Base-by-base conservation (phyloP, 805 yeast species). In the Babjeviella inositovora region DNA sequence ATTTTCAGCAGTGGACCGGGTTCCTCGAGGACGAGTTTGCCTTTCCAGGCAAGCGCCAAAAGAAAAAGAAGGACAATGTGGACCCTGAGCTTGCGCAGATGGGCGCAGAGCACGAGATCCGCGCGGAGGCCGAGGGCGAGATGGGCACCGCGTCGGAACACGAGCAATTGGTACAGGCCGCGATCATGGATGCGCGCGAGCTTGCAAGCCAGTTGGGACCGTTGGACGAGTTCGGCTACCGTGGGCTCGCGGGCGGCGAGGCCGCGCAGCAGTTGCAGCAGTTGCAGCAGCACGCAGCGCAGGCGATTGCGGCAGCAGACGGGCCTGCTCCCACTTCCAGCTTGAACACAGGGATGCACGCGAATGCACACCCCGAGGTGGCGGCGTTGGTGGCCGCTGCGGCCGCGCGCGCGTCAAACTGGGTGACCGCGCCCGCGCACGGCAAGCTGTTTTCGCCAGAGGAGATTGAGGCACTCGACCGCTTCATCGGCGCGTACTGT, bases 391-490 rank as follows among this genome's bases (percentile, higher is more conserved):
- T 54, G 15, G 54, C 48, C 6, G 50, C 45, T 15, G 66, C 68
- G 3, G 63, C 59, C 5, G 41, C 47, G 7, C 53, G 53, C 30
- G 65, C 68, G 0, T 52, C 47, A 8, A 34, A 32, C 17, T 38
- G 43, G 33, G 41, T 43, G n/a, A n/a, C n/a, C n/a, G n/a, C n/a
- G n/a, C n/a, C n/a, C n/a, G n/a, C n/a, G n/a, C n/a, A n/a, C n/a
- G 45, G 45, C 3, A 35, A 42, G 15, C 33, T 45, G 7, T 80
- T 80, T 37, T 54, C 76, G 1, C 49, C 45, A 13, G 77, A 70
- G 23, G 97, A 85, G 45, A 59, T 54, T 10, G 59, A 51, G 11
- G 77, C 81, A 0, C 66, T 85, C 30, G 87, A 81, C 28, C 62
- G 62, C 26, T 82, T 79, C 36, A 67, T 85, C 29, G 47, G 53